These are phyloP conservation scores for Phytophthora multivora DNA, from an alignment of 352 stramenopile genomes.

Conservation along the genomic window DNA sequence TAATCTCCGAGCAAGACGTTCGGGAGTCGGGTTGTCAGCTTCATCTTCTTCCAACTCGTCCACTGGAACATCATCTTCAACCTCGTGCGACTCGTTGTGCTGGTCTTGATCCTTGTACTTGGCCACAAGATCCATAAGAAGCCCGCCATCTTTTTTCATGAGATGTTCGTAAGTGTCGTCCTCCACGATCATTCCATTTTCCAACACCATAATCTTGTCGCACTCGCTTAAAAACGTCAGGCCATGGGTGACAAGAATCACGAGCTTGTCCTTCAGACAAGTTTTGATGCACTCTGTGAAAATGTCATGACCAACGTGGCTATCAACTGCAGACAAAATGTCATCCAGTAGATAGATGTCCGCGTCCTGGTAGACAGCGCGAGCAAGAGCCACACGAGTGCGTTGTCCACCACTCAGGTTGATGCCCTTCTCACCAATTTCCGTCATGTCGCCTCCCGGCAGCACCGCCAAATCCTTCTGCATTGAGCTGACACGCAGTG, in stretches of 20 bases:
- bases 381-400: slow-evolving; percentile 76
- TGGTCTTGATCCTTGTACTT: slow-evolving; percentile 72
- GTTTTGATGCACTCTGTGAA: slow-evolving; percentile 80
- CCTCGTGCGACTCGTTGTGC: slow-evolving; percentile 36
- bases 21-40: slow-evolving; percentile 41
- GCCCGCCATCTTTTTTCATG: slow-evolving; percentile 64
- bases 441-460: slow-evolving; percentile 89
- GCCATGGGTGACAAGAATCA: slow-evolving; percentile 85
- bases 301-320: slow-evolving; percentile 93
- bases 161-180: slow-evolving; percentile 82
- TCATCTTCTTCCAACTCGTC: slow-evolving; percentile 52
- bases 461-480: slow-evolving; percentile 61
- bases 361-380: slow-evolving; percentile 80
- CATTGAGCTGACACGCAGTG: slow-evolving; percentile 54
- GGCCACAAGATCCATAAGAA: slow-evolving; percentile 55
- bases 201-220: slow-evolving; percentile 64
- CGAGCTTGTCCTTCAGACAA: slow-evolving; percentile 71
- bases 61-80: slow-evolving; percentile 37
- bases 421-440: slow-evolving; percentile 96
- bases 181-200: slow-evolving; percentile 59
- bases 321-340: slow-evolving; percentile 94
- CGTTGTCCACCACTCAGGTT: slow-evolving; percentile 96
- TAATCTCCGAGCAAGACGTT: slow-evolving; percentile 39
- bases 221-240: slow-evolving; percentile 63
- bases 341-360: slow-evolving; percentile 95